Evolutionary conservation across 2,329 filamentous ascomycete genomes (phyloP).

Genomic region (Xylaria sp.): DNA sequence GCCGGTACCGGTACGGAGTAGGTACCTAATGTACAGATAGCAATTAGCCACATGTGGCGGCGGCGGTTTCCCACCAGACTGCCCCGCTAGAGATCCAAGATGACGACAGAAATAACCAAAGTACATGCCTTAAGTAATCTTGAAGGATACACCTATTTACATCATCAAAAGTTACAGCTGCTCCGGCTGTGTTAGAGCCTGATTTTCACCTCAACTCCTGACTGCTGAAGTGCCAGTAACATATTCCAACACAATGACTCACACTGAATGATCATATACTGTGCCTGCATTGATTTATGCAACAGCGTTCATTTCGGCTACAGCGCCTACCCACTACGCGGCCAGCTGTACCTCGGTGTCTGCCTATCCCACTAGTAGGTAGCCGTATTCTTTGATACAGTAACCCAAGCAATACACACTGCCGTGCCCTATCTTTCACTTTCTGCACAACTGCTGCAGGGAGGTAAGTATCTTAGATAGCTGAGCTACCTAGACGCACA

Average conservation of each 20-base stretch:
- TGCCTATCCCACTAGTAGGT: not conserved
- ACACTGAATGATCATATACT: not conserved
- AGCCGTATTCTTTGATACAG: not conserved
- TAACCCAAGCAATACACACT: not conserved
- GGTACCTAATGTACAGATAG: not conserved
- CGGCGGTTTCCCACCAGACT: not conserved
- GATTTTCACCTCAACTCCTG: not conserved
- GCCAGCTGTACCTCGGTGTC: not conserved
- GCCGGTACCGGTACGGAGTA: not conserved
- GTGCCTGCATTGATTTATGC: not conserved
- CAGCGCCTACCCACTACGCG: slow-evolving; percentile 7
- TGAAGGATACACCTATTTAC: too few species aligned
- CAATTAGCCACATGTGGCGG: slow-evolving; percentile 4
- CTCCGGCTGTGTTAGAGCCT: not conserved
- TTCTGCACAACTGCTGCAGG: not conserved
- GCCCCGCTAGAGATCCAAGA: slow-evolving; percentile 31
- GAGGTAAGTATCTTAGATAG: too few species aligned
- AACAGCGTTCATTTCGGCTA: slow-evolving; percentile 7
- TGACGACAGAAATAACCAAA: slow-evolving; percentile 30
- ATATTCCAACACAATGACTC: not conserved
- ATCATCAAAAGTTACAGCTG: too few species aligned
- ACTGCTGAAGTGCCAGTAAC: not conserved
- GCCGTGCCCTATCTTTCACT: not conserved
- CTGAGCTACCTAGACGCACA: not conserved
- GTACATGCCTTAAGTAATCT: not conserved